phyloP scores from a whole-genome alignment of 1,139 yeast species.

The Yamadazyma pseudoaaseri region DNA sequence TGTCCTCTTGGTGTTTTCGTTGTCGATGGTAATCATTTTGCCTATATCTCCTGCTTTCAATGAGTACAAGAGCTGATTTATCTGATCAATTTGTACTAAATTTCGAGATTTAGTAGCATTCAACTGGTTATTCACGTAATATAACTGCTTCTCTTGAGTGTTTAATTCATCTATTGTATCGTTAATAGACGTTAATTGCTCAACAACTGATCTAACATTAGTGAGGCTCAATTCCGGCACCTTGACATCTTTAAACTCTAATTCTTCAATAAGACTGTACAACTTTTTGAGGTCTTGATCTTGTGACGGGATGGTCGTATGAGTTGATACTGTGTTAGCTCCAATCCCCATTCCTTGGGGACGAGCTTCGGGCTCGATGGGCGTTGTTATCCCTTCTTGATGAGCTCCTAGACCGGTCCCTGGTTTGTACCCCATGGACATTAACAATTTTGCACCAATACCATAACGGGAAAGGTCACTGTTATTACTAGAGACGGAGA shows the following conservation, averaged over 20 bases:
- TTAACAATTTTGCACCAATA: constrained; percentile 76
- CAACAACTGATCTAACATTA: constrained; percentile 12
- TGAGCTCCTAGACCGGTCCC: constrained; percentile 81
- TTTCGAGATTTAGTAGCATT: constrained; percentile 3
- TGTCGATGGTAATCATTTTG: constrained; percentile 5
- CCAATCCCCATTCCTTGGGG: constrained; percentile 79
- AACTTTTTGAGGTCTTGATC: constrained; percentile 10
- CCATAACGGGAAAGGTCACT: constrained; percentile 50
- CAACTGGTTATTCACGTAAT: constrained; percentile 8
- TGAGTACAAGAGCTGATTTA: constrained; percentile 5
- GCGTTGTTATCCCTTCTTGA: constrained; percentile 72
- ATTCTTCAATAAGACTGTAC: constrained; percentile 25
- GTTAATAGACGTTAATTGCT: constrained; percentile 15
- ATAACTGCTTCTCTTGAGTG: constrained; percentile 18
- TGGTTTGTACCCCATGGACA: constrained; percentile 81
- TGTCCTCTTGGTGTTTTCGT: constrained; percentile 9
- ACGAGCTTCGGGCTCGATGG: constrained; percentile 68
- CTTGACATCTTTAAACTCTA: constrained; percentile 24
- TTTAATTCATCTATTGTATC: constrained; percentile 17
- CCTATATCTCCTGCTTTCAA: constrained; percentile 3
- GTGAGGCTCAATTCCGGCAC: constrained; percentile 29
- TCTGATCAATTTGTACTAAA: constrained; percentile 4
- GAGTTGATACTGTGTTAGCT: constrained; percentile 16
- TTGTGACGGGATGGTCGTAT: not conserved
- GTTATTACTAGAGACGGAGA: not conserved